Conservation (phyloP, 2,329 filamentous ascomycete species). For the Colletotrichum sublineola region DNA sequence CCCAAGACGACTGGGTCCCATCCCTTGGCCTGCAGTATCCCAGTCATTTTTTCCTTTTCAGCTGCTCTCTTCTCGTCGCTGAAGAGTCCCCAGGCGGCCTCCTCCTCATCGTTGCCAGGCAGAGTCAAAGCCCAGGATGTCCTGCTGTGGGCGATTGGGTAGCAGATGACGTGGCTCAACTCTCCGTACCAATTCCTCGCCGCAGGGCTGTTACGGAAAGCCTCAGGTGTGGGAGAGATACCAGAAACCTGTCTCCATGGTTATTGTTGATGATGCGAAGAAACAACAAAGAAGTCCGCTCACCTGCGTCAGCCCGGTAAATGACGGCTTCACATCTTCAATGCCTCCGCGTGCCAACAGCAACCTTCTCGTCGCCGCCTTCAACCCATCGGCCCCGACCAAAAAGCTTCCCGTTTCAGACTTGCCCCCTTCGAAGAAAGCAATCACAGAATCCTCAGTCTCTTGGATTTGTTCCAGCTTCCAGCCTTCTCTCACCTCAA, state of each 20-base stretch:
- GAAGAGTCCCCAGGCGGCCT: constrained; percentile 46
- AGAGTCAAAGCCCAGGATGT: constrained; percentile 47
- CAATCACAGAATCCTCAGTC: constrained; percentile 43
- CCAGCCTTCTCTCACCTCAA: constrained; percentile 47
- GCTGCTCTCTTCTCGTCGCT: constrained; percentile 39
- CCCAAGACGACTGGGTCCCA: constrained; percentile 44
- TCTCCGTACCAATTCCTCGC: constrained; percentile 47
- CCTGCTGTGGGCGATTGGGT: constrained; percentile 43
- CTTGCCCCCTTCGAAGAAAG: constrained; percentile 43
- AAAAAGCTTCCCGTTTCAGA: constrained; percentile 45
- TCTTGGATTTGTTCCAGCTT: constrained; percentile 44
- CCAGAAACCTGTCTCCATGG: constrained; percentile 43
- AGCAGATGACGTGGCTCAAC: constrained; percentile 45
- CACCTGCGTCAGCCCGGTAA: constrained; percentile 43
- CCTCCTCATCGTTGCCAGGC: constrained; percentile 43
- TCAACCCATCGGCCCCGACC: constrained; percentile 47
- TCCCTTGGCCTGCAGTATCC: constrained; percentile 35
- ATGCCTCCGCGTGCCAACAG: constrained; percentile 41
- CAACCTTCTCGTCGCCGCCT: constrained; percentile 41
- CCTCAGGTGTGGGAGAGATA: constrained; percentile 42
- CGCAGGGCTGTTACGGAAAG: constrained; percentile 30
- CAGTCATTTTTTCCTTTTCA: constrained; percentile 39
- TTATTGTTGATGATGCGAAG: not conserved
- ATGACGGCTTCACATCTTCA: constrained; percentile 41
- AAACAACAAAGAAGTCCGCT: not conserved